These are phyloP conservation scores for Clitopilus hobsonii DNA, from an alignment of 768 basidiomycete species.

Conservation along the genomic window DNA sequence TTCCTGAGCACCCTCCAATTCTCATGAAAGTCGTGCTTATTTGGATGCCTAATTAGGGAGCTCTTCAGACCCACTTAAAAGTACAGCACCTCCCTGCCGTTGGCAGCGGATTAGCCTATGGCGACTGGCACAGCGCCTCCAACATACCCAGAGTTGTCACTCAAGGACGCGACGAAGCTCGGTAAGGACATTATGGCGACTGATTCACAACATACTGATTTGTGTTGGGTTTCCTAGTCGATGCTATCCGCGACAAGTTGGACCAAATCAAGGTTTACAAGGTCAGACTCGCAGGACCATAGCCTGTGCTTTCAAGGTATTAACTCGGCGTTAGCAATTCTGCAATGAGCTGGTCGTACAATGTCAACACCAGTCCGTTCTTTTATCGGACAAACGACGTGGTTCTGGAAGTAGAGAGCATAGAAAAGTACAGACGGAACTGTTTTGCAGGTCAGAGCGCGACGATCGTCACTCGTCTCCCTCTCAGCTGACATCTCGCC, in stretches of 20 bases:
- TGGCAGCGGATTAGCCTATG: background rate
- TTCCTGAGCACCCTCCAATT: background rate
- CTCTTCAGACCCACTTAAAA: background rate
- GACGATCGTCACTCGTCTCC: too few species aligned
- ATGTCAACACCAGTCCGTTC: background rate
- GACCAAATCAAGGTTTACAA: background rate
- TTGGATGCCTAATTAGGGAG: background rate
- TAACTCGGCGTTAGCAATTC: background rate
- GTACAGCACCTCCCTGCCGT: background rate
- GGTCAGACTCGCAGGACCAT: background rate
- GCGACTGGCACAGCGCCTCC: background rate
- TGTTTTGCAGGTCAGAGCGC: background rate
- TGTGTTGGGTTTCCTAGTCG: background rate
- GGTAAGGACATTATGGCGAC: background rate
- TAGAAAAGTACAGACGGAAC: background rate
- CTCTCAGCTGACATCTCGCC: background rate
- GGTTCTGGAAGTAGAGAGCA: background rate
- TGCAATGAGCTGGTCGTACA: background rate
- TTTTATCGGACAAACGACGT: background rate
- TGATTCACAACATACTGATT: too few species aligned
- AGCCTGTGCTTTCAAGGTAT: background rate
- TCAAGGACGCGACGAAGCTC: background rate
- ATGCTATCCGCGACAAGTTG: background rate
- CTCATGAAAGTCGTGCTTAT: background rate
- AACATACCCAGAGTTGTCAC: background rate